Percentiles rank a stretch among this genome's conserved stretches.
phyloP scores from a whole-genome alignment of 176 grass and related monocot species.

The Luzula sylvatica region DNA sequence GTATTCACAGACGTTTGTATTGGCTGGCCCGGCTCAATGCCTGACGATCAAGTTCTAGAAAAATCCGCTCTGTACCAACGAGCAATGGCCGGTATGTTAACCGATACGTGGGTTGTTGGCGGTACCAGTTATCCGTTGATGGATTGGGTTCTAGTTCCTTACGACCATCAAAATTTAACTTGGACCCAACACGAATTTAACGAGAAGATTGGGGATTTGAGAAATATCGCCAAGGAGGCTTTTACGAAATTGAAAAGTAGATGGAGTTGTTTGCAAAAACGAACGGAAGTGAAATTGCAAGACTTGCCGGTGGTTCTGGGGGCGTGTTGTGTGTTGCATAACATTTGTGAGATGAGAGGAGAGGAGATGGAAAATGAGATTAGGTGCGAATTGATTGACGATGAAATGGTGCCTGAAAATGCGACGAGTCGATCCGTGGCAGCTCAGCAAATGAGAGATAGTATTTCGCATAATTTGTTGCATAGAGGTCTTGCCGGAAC shows the following conservation, averaged over 20 bases:
- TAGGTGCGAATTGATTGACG: slow-evolving; percentile 47
- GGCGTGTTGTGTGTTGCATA: slow-evolving; percentile 91
- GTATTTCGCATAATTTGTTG: slow-evolving; percentile 87
- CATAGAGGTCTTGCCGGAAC: slow-evolving; percentile 71
- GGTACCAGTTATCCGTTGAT: slow-evolving; percentile 71
- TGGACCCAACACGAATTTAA: slow-evolving; percentile 95
- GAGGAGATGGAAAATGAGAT: slow-evolving; percentile 57
- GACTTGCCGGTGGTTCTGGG: slow-evolving; percentile 87
- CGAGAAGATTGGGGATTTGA: slow-evolving; percentile 73
- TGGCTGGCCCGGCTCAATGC: slow-evolving; percentile 91
- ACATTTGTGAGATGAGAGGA: slow-evolving; percentile 61
- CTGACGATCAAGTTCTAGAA: slow-evolving; percentile 85
- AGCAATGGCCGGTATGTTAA: slow-evolving; percentile 66
- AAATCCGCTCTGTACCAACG: slow-evolving; percentile 81
- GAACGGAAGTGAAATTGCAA: slow-evolving; percentile 89
- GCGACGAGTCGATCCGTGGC: slow-evolving; percentile 30
- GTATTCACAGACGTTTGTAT: slow-evolving; percentile 95
- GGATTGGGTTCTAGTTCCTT: slow-evolving; percentile 92
- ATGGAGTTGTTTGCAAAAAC: slow-evolving; percentile 87
- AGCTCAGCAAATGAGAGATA: slow-evolving; percentile 55
- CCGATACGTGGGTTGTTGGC: slow-evolving; percentile 53
- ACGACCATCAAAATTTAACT: slow-evolving; percentile 86
- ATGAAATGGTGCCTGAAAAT: slow-evolving; percentile 63
- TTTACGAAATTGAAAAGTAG: slow-evolving; percentile 68
- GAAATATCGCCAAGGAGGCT: slow-evolving; percentile 39